Conservation (phyloP, 2,329 filamentous ascomycete genomes). For the Xylaria hypoxylon region DNA sequence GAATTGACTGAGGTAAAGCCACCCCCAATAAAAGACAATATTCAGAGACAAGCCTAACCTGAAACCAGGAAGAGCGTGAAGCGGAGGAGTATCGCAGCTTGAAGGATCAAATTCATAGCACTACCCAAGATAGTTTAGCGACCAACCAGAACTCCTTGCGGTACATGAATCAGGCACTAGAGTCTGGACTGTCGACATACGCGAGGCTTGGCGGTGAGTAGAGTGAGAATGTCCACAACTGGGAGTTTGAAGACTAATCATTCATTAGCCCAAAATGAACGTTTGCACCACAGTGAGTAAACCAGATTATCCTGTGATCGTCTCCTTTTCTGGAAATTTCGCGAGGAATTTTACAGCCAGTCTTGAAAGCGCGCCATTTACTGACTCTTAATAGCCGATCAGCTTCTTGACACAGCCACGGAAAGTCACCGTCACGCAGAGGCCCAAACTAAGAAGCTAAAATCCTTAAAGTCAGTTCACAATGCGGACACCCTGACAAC, state of each 20-base stretch:
- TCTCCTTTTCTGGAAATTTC: background rate
- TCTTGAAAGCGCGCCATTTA: background rate
- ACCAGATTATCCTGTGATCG: background rate
- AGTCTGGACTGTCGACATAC: slow-evolving; percentile 77
- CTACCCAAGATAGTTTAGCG: slow-evolving; percentile 80
- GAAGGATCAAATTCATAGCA: slow-evolving; percentile 76
- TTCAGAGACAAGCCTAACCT: slow-evolving; percentile 19
- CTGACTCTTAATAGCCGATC: slow-evolving; percentile 63
- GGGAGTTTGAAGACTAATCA: slow-evolving; percentile 17
- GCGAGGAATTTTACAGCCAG: background rate
- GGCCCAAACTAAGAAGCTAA: slow-evolving; percentile 84
- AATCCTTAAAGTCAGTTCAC: slow-evolving; percentile 27
- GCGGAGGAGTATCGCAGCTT: slow-evolving; percentile 55
- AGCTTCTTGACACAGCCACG: slow-evolving; percentile 83
- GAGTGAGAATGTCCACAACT: background rate
- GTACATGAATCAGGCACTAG: slow-evolving; percentile 75
- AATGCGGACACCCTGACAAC: too few relatives aligned
- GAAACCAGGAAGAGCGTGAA: slow-evolving; percentile 73
- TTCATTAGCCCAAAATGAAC: slow-evolving; percentile 74
- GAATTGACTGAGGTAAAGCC: slow-evolving; percentile 73
- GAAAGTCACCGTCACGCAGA: slow-evolving; percentile 79
- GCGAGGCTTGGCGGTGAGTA: slow-evolving; percentile 69
- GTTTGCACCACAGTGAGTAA: slow-evolving; percentile 74
- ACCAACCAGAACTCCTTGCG: slow-evolving; percentile 75
- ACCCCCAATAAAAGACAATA: background rate